Conservation (phyloP, 1,284 basidiomycete genomes). For the Cryptococcus sp. region DNA sequence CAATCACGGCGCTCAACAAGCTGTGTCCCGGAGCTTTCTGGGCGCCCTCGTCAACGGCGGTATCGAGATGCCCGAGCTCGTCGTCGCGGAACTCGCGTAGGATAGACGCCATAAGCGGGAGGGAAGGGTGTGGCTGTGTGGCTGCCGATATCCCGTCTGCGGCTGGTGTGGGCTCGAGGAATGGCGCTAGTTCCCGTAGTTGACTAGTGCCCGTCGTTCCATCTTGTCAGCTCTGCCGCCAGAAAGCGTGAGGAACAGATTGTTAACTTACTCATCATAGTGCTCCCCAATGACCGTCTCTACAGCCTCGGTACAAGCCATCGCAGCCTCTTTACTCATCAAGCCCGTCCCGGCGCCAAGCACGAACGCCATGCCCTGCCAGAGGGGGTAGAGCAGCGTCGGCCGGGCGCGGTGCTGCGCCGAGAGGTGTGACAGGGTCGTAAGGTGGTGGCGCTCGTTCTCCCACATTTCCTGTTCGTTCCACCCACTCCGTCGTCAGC, state of each 20-base stretch:
- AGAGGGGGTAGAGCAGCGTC: conserved; percentile 75
- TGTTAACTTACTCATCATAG: conserved; percentile 80
- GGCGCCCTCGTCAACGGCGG: conserved; percentile 81
- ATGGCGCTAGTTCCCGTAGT: conserved; percentile 34
- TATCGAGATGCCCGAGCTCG: conserved; percentile 90
- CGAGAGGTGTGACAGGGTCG: conserved; percentile 78
- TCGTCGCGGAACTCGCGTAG: conserved; percentile 89
- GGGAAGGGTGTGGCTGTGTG: conserved; percentile 63
- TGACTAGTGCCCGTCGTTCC: conserved; percentile 24
- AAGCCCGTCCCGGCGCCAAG: conserved; percentile 81
- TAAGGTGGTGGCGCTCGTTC: conserved; percentile 88
- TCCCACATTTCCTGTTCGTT: conserved; percentile 83
- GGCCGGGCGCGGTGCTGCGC: conserved; percentile 80
- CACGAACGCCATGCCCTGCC: conserved; percentile 78
- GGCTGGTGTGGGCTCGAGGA: conserved; percentile 33
- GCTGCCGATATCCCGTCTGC: conserved; percentile 20
- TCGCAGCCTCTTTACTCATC: conserved; percentile 87
- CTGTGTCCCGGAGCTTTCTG: conserved; percentile 92
- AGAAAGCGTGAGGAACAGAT: too few relatives aligned
- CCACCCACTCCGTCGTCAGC: not conserved
- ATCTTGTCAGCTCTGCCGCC: too few relatives aligned
- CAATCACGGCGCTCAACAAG: conserved; percentile 77
- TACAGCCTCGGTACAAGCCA: conserved; percentile 97
- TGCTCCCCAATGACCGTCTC: conserved; percentile 98
- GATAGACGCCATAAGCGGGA: conserved; percentile 70